Evolutionary conservation across 1,139 yeast species (phyloP), one percentile per base, ranked within the genome.

Genomic region (Yamadazyma triangularis): DNA sequence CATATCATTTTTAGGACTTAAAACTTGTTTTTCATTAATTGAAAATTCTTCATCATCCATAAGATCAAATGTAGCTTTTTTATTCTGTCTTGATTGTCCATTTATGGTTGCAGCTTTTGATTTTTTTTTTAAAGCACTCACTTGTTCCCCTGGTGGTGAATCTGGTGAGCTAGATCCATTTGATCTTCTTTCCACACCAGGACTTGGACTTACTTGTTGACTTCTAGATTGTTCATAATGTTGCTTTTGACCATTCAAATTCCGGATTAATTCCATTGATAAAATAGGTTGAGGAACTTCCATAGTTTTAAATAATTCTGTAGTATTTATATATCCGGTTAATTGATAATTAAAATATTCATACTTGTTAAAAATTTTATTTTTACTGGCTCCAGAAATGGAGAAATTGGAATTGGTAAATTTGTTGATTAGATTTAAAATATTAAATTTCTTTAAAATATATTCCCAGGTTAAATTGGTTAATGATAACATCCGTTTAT

Each of bases 381-480:
- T 35, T 25, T 38, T 40, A 12, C 38, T 38, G 12, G 41, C 40
- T 2, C 38, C 34, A 14, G 37, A 31, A 9, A 44, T 41, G 15
- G 40, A 29, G 24, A 44, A 44, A 21, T 47, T 48, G 7, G 54
- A 42, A 22, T 50, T 50, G 15, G 50, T 48, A 34, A 45, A 58
- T 29, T 58, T 58, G 32, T 50, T 56, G 30, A 65, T 53, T 19
- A 58, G 47, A 29, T 51, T 47, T 8, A 60, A 47, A 5, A 65
- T 59, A 20, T 57, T 52, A 39, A 56, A 62, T 31, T 53, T 55
- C 39, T 63, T 65, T 37, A 67, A 50, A 19, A 67, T 60, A 39
- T 52, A 65, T 40, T 66, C 71, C 73, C 73, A 67, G 1, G 67
- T 60, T 33, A 58, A 47, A 37, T 64, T 66, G 2, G 72, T 63